These are phyloP conservation scores for Ceratocystis variospora DNA, from an alignment of 2,329 filamentous ascomycete species.

Conservation along the genomic window DNA sequence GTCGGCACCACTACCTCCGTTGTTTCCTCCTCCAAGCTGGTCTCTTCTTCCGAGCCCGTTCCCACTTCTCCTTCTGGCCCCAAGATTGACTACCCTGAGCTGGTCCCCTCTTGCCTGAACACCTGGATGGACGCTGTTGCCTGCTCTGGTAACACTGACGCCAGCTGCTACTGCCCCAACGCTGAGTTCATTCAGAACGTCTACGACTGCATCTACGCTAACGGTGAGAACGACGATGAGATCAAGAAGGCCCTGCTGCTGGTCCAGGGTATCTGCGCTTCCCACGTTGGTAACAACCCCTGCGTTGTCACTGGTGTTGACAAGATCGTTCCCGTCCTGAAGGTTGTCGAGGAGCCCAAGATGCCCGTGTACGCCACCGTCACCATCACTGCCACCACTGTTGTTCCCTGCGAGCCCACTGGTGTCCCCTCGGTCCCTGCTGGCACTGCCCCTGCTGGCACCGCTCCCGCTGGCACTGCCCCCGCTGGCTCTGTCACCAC, in stretches of 20 bases:
- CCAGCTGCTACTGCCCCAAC: constrained; percentile 75
- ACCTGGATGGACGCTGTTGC: constrained; percentile 65
- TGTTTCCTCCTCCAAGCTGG: constrained; percentile 35
- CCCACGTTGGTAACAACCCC: constrained; percentile 63
- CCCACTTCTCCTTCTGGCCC: constrained; percentile 28
- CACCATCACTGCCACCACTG: constrained; percentile 33
- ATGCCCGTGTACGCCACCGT: constrained; percentile 28
- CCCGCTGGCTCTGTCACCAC: constrained; percentile 19
- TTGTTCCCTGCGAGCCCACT: constrained; percentile 11
- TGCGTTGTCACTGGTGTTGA: constrained; percentile 66
- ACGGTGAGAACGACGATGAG: constrained; percentile 52
- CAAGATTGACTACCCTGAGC: constrained; percentile 47
- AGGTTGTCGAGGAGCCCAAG: constrained; percentile 28
- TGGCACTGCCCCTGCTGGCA: constrained; percentile 35
- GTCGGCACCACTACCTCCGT: constrained; percentile 33
- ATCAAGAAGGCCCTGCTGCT: constrained; percentile 61
- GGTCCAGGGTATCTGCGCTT: constrained; percentile 83
- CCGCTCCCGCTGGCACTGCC: constrained; percentile 28
- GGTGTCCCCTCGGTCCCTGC: constrained; percentile 26
- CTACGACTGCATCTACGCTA: constrained; percentile 66
- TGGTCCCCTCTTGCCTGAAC: constrained; percentile 81
- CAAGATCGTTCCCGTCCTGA: constrained; percentile 46
- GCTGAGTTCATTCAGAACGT: constrained; percentile 62
- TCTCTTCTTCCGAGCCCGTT: constrained; percentile 27
- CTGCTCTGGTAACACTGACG: constrained; percentile 75